A percentile compares a stretch with the other conserved stretches of the same genome.
Conservation (phyloP, 768 basidiomycete genomes). For the Lenzites betulinus region DNA sequence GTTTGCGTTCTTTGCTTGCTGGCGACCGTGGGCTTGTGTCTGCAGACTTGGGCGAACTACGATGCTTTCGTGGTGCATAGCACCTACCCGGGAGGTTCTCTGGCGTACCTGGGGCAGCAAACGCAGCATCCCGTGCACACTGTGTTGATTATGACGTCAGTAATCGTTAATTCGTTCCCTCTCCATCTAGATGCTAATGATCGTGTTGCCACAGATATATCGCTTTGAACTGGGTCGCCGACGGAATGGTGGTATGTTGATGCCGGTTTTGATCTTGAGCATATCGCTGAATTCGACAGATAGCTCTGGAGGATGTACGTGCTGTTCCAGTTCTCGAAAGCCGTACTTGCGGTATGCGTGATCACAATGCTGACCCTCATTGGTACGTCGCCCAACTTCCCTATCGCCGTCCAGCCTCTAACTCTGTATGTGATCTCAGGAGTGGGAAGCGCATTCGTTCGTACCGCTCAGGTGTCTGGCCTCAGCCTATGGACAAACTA, state of each 20-base stretch:
- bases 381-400: background rate
- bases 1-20: constrained; percentile 21
- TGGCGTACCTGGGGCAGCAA: constrained; percentile 25
- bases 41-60: constrained; percentile 27
- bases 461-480: constrained; percentile 13
- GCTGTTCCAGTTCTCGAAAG: constrained; percentile 11
- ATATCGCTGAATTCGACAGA: background rate
- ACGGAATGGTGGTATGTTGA: constrained; percentile 31
- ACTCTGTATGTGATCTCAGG: background rate
- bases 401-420: background rate
- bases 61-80: constrained; percentile 29
- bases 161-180: background rate
- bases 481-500: constrained; percentile 24
- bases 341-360: background rate
- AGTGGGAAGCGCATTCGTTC: constrained; percentile 10
- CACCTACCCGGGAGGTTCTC: constrained; percentile 25
- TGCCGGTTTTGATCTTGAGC: background rate
- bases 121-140: constrained; percentile 21
- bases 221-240: constrained; percentile 32
- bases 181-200: background rate
- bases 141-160: constrained; percentile 29
- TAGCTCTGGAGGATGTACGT: constrained; percentile 23
- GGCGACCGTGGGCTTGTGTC: constrained; percentile 21
- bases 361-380: constrained; percentile 1
- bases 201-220: constrained; percentile 27